These are phyloP conservation scores for Posidonia australis DNA, from an alignment of 106 monocot species.

Conservation along the genomic window DNA sequence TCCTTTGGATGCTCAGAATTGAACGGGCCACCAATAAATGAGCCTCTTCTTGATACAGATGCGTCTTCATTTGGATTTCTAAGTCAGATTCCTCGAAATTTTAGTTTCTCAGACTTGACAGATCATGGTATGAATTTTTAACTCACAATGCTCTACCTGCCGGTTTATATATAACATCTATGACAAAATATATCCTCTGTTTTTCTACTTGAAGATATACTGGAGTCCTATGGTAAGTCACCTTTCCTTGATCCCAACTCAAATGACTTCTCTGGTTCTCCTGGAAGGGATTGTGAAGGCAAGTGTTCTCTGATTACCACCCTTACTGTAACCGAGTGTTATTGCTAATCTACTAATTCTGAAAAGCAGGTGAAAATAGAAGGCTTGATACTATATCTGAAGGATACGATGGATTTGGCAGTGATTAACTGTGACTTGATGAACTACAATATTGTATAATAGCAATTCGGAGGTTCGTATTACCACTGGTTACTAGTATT, in stretches of 20 bases:
- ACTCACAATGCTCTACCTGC: background rate
- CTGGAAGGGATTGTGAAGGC: constrained; percentile 42
- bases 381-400: constrained; percentile 74
- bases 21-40: constrained; percentile 43
- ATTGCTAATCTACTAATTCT: constrained; percentile 9
- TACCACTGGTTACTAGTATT: background rate
- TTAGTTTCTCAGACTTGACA: constrained; percentile 89
- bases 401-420: constrained; percentile 78
- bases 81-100: constrained; percentile 80
- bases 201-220: constrained; percentile 36
- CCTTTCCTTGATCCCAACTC: constrained; percentile 56
- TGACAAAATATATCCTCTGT: constrained; percentile 1
- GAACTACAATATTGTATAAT: background rate
- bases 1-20: constrained; percentile 58
- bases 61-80: constrained; percentile 59
- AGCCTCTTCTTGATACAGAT: constrained; percentile 58
- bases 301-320: constrained; percentile 2
- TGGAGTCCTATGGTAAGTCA: constrained; percentile 75
- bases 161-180: background rate
- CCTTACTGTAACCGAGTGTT: background rate
- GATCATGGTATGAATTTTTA: constrained; percentile 33
- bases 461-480: background rate
- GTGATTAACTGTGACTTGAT: constrained; percentile 14
- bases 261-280: constrained; percentile 51
- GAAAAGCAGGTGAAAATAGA: constrained; percentile 48